A percentile compares a stretch with the other conserved stretches of the same genome.
Conservation (phyloP, 805 yeast species). For the Pichia pseudocactophila region DNA sequence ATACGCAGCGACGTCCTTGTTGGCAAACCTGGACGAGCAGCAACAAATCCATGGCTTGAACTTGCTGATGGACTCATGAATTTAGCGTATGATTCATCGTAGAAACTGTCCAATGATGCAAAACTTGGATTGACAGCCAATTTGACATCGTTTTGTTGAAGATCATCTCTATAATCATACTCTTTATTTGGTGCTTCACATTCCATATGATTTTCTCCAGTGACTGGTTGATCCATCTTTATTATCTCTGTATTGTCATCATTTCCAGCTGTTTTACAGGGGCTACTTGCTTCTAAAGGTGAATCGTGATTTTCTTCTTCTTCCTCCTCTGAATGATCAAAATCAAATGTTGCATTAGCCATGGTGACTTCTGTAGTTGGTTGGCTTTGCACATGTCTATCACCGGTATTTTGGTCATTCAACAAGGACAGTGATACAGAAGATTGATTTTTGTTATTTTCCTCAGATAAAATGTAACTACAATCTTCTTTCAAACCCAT, state of each 20-base stretch:
- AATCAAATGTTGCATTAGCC: neutral
- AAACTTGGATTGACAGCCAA: constrained; percentile 50
- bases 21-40: neutral
- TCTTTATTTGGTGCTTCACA: neutral
- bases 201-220: neutral
- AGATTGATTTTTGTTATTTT: constrained; percentile 4
- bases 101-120: constrained; percentile 67
- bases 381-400: neutral
- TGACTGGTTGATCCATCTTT: neutral
- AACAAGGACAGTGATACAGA: neutral
- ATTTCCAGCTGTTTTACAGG: neutral
- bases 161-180: constrained; percentile 19
- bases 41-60: neutral
- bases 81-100: constrained; percentile 25
- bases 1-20: neutral
- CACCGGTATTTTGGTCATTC: neutral
- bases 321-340: neutral
- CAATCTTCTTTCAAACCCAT: constrained; percentile 10
- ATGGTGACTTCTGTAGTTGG: neutral
- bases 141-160: constrained; percentile 11
- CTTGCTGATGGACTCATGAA: constrained; percentile 5
- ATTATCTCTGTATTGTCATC: too few relatives aligned
- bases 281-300: neutral
- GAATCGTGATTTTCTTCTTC: neutral
- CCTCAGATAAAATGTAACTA: constrained; percentile 14